These are phyloP conservation scores for Sungouiozyma intestinalis DNA, from an alignment of 805 yeast species.

Conservation along the genomic window DNA sequence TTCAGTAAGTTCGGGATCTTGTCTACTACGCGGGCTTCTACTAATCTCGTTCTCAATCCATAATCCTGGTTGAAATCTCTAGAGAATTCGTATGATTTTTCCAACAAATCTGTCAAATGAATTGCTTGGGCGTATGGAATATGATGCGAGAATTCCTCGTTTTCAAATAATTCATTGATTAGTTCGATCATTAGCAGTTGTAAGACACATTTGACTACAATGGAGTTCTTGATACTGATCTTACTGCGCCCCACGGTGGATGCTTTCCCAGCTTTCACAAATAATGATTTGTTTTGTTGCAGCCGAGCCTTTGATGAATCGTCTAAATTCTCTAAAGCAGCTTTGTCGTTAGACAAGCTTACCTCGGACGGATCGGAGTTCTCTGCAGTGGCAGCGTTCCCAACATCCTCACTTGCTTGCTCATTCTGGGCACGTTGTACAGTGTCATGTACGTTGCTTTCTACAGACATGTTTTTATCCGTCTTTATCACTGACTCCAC, in stretches of 20 bases:
- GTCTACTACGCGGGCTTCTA: conserved; percentile 88
- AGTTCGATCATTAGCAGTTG: conserved; percentile 85
- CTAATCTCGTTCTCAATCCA: conserved; percentile 75
- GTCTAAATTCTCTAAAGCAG: not conserved
- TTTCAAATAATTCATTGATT: conserved; percentile 69
- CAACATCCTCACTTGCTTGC: conserved; percentile 29
- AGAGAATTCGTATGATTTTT: conserved; percentile 70
- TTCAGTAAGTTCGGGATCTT: conserved; percentile 82
- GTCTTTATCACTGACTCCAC: not conserved
- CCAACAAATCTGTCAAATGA: conserved; percentile 48
- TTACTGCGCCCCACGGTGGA: conserved; percentile 27
- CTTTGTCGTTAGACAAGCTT: not conserved
- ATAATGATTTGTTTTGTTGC: not conserved
- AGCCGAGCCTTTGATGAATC: not conserved
- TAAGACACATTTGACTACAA: conserved; percentile 85
- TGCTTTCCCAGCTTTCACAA: not conserved
- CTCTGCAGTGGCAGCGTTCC: conserved; percentile 18
- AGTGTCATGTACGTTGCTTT: conserved; percentile 27
- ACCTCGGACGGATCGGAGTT: not conserved
- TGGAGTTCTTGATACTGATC: conserved; percentile 52
- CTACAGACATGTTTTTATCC: conserved; percentile 10
- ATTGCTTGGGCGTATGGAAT: conserved; percentile 61
- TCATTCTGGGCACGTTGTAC: conserved; percentile 26
- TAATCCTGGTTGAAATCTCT: conserved; percentile 80
- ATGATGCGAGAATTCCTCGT: conserved; percentile 50